Evolutionary conservation across 176 grass and related monocot species (phyloP).

Genomic region (Oryza longistaminata): DNA sequence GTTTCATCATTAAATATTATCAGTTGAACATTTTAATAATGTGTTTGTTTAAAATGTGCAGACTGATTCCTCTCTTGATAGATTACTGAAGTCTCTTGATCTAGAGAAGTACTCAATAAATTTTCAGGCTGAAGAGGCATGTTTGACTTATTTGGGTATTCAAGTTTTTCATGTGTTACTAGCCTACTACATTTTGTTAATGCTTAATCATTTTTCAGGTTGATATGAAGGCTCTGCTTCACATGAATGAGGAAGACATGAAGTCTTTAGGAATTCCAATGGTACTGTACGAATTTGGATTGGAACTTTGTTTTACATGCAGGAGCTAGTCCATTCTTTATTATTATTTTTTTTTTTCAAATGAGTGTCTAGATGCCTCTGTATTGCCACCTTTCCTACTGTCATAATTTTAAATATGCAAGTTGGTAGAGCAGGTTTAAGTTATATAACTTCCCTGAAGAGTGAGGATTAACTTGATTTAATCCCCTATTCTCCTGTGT

Average conservation of each 20-base stretch:
- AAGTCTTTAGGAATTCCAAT: slow-evolving; percentile 77
- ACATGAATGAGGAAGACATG: slow-evolving; percentile 82
- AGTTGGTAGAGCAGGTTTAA: neutral
- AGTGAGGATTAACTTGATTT: neutral
- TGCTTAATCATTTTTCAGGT: slow-evolving; percentile 46
- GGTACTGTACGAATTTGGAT: slow-evolving; percentile 42
- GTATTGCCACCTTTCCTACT: neutral
- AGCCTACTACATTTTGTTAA: slow-evolving; percentile 13
- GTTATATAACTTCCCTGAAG: neutral
- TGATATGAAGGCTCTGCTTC: slow-evolving; percentile 68
- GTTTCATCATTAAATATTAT: neutral
- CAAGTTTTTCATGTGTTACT: neutral
- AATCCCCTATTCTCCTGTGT: neutral
- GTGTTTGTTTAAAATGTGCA: slow-evolving; percentile 34
- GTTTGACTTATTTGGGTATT: slow-evolving; percentile 24
- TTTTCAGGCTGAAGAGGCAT: slow-evolving; percentile 77
- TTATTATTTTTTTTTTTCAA: neutral
- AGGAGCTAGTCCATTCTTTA: neutral
- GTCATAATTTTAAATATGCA: slow-evolving; percentile 11
- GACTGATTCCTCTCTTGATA: slow-evolving; percentile 48
- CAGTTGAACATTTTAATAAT: slow-evolving; percentile 17
- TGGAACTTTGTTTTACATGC: neutral
- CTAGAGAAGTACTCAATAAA: slow-evolving; percentile 65
- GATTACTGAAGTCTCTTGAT: slow-evolving; percentile 65
- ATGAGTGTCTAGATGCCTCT: neutral